Evolutionary conservation across 2,329 filamentous ascomycete genomes (phyloP).

Genomic region (Ilyonectria robusta): DNA sequence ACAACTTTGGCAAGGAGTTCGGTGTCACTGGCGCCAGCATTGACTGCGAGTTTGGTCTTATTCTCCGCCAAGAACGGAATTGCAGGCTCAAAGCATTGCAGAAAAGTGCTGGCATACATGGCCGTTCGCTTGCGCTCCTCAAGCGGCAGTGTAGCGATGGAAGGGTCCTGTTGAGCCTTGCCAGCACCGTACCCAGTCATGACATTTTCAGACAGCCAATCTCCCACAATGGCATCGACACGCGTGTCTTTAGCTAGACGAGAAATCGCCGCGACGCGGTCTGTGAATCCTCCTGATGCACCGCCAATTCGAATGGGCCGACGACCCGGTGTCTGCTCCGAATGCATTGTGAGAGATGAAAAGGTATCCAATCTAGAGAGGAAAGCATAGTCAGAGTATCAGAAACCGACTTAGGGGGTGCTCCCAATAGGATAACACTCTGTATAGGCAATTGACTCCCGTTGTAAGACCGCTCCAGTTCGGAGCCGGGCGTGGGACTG

Average conservation of each 20-base stretch:
- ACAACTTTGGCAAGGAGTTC: conserved; percentile 60
- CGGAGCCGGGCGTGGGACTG: not conserved
- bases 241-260: conserved; percentile 39
- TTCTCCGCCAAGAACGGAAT: conserved; percentile 50
- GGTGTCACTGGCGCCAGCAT: conserved; percentile 55
- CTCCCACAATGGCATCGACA: conserved; percentile 31
- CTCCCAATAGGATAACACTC: not conserved
- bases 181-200: conserved; percentile 57
- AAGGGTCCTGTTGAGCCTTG: conserved; percentile 34
- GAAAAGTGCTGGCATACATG: conserved; percentile 52
- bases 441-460: not conserved
- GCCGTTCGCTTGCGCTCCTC: conserved; percentile 25
- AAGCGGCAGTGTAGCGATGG: conserved; percentile 30
- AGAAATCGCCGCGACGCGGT: conserved; percentile 50
- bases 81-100: conserved; percentile 45
- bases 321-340: not conserved
- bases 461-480: not conserved
- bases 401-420: not conserved
- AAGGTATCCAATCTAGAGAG: not conserved
- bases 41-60: conserved; percentile 54
- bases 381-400: not conserved
- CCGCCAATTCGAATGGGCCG: conserved; percentile 49
- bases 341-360: conserved; percentile 8
- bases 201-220: conserved; percentile 58
- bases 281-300: conserved; percentile 49